Conservation (phyloP, 2,329 filamentous ascomycete species). For the Clonostachys sp. region DNA sequence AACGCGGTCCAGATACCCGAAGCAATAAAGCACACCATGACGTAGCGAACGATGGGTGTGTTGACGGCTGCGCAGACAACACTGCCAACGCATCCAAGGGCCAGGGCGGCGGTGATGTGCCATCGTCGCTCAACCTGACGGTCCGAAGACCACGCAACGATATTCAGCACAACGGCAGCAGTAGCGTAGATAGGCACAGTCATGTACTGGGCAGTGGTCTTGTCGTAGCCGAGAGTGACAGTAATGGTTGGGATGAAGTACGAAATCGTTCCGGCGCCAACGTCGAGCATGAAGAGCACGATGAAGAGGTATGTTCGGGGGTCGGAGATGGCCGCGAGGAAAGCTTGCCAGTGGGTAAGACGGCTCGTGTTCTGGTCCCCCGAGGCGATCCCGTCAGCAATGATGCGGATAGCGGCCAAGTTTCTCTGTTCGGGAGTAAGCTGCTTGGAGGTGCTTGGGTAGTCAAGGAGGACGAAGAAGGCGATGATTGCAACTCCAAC, state of each 20-base stretch:
- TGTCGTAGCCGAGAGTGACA: constrained; percentile 13
- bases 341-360: constrained; percentile 10
- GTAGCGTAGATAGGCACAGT: constrained; percentile 15
- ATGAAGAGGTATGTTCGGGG: constrained; percentile 39
- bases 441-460: constrained; percentile 58
- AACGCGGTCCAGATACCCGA: constrained; percentile 16
- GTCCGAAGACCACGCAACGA: constrained; percentile 15
- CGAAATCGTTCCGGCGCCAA: constrained; percentile 27
- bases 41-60: constrained; percentile 11
- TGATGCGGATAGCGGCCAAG: constrained; percentile 56
- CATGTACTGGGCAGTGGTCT: constrained; percentile 16
- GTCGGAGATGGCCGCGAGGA: constrained; percentile 25
- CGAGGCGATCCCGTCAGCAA: constrained; percentile 33
- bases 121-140: constrained; percentile 12
- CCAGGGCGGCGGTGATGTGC: constrained; percentile 12
- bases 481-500: constrained; percentile 45
- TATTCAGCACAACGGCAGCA: constrained; percentile 9
- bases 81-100: constrained; percentile 11
- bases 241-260: constrained; percentile 28
- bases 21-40: constrained; percentile 10
- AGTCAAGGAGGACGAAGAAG: constrained; percentile 60
- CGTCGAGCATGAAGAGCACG: constrained; percentile 34
- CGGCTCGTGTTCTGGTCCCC: constrained; percentile 13
- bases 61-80: constrained; percentile 14
- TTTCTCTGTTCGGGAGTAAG: constrained; percentile 56